Base-by-base conservation (phyloP, 768 basidiomycete genomes). In the Tricholomella constricta region DNA sequence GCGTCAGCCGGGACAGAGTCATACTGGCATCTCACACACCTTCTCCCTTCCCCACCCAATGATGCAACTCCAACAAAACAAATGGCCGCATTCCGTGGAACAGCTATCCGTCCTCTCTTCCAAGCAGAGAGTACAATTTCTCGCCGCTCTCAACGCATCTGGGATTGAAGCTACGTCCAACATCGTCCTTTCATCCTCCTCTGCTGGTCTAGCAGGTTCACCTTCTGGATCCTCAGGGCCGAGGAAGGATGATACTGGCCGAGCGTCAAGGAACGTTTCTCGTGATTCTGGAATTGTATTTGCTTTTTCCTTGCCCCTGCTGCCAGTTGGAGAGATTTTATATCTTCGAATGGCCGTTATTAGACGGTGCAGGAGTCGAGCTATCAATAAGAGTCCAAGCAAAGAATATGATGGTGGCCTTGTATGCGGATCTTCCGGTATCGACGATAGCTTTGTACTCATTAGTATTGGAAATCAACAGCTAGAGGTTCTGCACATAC, bases 51-150 rank as follows among this genome's bases (percentile, higher is more conserved):
- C 91, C 92, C 92, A 94, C 9, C 86, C 89, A 38, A 89, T 83
- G 35, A 94, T 90, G 61, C 92, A 94, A 59, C 78, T 84, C 92
- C 92, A 94, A 60, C 91, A 93, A 65, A 94, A 94, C 41, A 94
- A 63, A 67, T 94, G 92, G 0, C 92, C 92, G 58, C 92, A 94
- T 66, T 94, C 92, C 0, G 92, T 94, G 25, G 86, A 83, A 64
- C 85, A 86, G 59, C 84, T 91, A 52, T 85, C 82, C 0, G 88
- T 91, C 60, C 92, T 78, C 66, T 92, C 89, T 60, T 94, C 92
- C 45, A 94, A 70, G 62, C 92, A 94, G 23, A 94, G 76, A 4
- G 91, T 91, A 57, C 92, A 94, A 55, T 78, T 86, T 63, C 91
- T 75, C 8, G 81, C 76, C 10, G 79, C 82, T 48, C 88, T 75